Conservation (phyloP, 2,329 filamentous ascomycete genomes). For the Penicillium janthinellum region DNA sequence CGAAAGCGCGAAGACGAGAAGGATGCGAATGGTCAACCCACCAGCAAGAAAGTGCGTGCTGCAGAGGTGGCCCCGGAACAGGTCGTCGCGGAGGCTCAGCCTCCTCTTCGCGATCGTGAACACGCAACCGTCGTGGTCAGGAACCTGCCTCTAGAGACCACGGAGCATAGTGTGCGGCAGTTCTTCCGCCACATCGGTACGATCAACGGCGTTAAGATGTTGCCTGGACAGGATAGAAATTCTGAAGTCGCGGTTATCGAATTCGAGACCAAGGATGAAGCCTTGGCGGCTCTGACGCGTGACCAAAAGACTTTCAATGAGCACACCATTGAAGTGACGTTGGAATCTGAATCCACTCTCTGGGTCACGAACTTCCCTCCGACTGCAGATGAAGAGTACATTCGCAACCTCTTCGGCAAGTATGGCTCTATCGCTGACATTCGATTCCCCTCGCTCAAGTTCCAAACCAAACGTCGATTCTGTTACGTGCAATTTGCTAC, state of each 20-base stretch:
- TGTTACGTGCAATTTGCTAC: conserved; percentile 91
- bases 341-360: conserved; percentile 77
- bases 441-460: conserved; percentile 88
- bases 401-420: conserved; percentile 59
- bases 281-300: conserved; percentile 75
- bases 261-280: conserved; percentile 79
- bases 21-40: conserved; percentile 54
- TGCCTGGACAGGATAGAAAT: conserved; percentile 62
- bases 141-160: conserved; percentile 70
- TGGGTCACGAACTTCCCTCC: conserved; percentile 88
- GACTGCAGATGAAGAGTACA: conserved; percentile 51
- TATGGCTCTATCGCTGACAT: conserved; percentile 84
- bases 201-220: conserved; percentile 74
- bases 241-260: conserved; percentile 77
- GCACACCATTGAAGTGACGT: conserved; percentile 70
- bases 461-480: conserved; percentile 84
- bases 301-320: conserved; percentile 79
- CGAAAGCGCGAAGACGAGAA: conserved; percentile 70
- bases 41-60: conserved; percentile 70
- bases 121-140: conserved; percentile 82
- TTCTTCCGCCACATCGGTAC: conserved; percentile 85
- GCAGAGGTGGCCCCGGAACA: conserved; percentile 40
- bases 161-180: conserved; percentile 74
- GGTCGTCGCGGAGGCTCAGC: conserved; percentile 33
- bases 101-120: conserved; percentile 79